These are phyloP conservation scores for Ophiostoma montium DNA, from an alignment of 2,329 filamentous ascomycete genomes.

Conservation along the genomic window DNA sequence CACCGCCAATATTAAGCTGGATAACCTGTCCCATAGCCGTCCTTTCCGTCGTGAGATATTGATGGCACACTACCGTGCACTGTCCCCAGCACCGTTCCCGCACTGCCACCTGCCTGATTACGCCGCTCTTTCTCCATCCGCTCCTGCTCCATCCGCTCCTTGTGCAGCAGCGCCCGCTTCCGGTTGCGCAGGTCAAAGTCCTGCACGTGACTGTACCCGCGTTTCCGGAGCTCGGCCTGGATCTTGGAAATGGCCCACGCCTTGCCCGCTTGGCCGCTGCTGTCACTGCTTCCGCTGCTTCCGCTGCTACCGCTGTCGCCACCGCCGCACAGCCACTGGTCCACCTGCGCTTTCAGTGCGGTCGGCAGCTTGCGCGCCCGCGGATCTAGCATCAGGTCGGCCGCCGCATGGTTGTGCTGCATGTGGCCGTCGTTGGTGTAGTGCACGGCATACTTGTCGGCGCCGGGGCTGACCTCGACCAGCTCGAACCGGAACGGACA, in stretches of 20 bases:
- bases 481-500: slow-evolving; percentile 25
- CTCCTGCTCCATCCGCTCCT: slow-evolving; percentile 12
- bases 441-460: slow-evolving; percentile 23
- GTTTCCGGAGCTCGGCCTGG: slow-evolving; percentile 21
- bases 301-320: slow-evolving; percentile 9
- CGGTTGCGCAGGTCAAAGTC: slow-evolving; percentile 25
- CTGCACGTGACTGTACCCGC: slow-evolving; percentile 22
- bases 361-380: slow-evolving; percentile 21
- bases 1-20: no score
- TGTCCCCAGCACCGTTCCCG: not conserved
- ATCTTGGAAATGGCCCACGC: slow-evolving; percentile 21
- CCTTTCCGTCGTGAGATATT: no score
- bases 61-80: not conserved
- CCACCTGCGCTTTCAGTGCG: slow-evolving; percentile 20
- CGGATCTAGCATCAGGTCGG: slow-evolving; percentile 23
- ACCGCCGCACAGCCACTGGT: slow-evolving; percentile 19
- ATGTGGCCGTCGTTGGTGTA: slow-evolving; percentile 23
- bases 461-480: slow-evolving; percentile 21
- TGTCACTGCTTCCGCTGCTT: not conserved
- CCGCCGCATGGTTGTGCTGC: slow-evolving; percentile 23
- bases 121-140: not conserved
- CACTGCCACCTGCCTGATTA: not conserved
- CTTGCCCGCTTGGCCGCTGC: not conserved
- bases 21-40: no score
- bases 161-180: slow-evolving; percentile 20